Percentiles rank a stretch among this genome's conserved stretches.
phyloP scores from a whole-genome alignment of 441 rosid species.

The Arabidopsis lyrata region DNA sequence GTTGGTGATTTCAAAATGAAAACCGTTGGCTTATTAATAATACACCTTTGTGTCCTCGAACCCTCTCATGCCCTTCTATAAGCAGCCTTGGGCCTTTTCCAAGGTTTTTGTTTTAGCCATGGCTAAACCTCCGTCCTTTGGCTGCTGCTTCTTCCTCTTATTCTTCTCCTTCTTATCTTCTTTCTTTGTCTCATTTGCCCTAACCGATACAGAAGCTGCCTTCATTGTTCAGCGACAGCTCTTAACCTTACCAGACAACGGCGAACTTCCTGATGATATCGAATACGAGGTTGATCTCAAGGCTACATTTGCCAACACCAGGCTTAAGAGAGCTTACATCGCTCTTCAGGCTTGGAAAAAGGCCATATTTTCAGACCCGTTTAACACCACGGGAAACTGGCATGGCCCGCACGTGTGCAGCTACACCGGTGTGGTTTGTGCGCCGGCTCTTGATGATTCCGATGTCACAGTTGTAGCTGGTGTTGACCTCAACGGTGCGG shows the following conservation, averaged over 20 bases:
- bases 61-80: conserved; percentile 49
- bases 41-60: conserved; percentile 39
- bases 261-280: conserved; percentile 47
- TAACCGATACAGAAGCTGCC: conserved; percentile 63
- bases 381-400: conserved; percentile 74
- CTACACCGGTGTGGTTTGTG: conserved; percentile 80
- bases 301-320: conserved; percentile 55
- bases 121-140: conserved; percentile 60
- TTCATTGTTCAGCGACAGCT: conserved; percentile 73
- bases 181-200: conserved; percentile 48
- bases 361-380: conserved; percentile 79
- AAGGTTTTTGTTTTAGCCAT: conserved; percentile 53
- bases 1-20: conserved; percentile 37
- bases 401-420: conserved; percentile 68
- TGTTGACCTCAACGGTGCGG: conserved; percentile 80
- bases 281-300: conserved; percentile 53
- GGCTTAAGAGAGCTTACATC: conserved; percentile 73
- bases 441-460: conserved; percentile 65
- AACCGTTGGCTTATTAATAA: conserved; percentile 45
- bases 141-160: conserved; percentile 53
- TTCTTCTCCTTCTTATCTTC: conserved; percentile 42
- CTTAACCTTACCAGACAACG: conserved; percentile 51
- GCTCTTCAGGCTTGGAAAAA: conserved; percentile 86
- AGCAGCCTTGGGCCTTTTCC: conserved; percentile 74
- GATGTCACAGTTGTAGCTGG: conserved; percentile 64